Base-by-base conservation (phyloP, 176 grass and related monocot genomes). In the Oropetium thomaeum region DNA sequence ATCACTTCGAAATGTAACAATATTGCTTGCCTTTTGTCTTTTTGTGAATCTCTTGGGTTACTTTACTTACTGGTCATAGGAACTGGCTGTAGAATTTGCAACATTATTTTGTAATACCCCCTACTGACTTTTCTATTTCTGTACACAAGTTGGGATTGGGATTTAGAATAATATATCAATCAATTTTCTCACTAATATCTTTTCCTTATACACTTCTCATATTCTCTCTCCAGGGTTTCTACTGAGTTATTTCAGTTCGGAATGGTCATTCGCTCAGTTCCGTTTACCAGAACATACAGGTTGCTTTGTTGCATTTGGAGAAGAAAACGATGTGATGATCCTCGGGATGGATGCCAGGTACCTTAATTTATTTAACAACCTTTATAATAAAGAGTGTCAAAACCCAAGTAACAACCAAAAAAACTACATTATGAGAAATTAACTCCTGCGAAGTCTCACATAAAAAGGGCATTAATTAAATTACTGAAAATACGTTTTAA, bases 221-320 rank as follows among this genome's bases (percentile, higher is more conserved):
- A n/a, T n/a, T n/a, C n/a, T n/a, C n/a, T 69, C 33, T 78, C 31
- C 61, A 92, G 93, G 67, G 17, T 60, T 97, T 45, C 71, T 97
- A 52, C 93, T 90, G 1, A 83, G 70, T 71, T 97, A 92, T 78
- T 97, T 97, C 70, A 90, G 87, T 71, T 92, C 89, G 27, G 89
- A 97, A 82, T 90, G 89, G 87, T 97, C 93, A 64, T 97, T 90
- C 61, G 89, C 89, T 33, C 87, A 88, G 59, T 92, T 97, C 76
- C 84, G 70, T 81, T 68, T 97, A 58, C 87, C 82, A 38, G 87
- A 90, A 88, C 37, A 42, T 49, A 90, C 82, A 44, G 79, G 49
- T 13, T 82, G 79, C 69, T 64, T 86, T 58, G 79, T 38, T 75
- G 82, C 84, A 77, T 97, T 96, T 97, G 89, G 87, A 79, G 55